Percentiles rank a stretch among this genome's conserved stretches.
phyloP scores from a whole-genome alignment of 805 yeast genomes.

The Ogataea neopini region DNA sequence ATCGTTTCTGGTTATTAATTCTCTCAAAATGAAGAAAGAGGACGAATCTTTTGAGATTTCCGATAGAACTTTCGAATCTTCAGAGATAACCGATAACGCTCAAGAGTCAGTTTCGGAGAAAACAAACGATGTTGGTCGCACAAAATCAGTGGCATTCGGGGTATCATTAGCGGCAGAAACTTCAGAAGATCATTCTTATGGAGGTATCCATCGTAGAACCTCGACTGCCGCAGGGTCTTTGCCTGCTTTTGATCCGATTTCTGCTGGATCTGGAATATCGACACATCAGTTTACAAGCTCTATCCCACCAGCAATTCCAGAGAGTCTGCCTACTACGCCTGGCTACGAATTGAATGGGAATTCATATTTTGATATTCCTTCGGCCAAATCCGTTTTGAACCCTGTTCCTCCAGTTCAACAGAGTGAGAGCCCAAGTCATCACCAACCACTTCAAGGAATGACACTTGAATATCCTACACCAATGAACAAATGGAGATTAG shows the following conservation, averaged over 20 bases:
- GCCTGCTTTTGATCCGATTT: slow-evolving; percentile 1
- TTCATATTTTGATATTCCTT: slow-evolving; percentile 24
- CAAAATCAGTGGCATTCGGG: slow-evolving; percentile 3
- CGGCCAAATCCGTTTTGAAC: slow-evolving; percentile 10
- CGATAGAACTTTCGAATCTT: background rate
- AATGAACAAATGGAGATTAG: slow-evolving; percentile 42
- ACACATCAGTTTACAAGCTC: slow-evolving; percentile 9
- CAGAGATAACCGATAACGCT: background rate
- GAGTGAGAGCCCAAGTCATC: slow-evolving; percentile 1
- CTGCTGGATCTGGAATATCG: background rate
- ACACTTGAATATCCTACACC: slow-evolving; percentile 45
- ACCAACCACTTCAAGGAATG: slow-evolving; percentile 32
- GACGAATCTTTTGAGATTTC: background rate
- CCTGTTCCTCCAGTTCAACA: slow-evolving; percentile 24
- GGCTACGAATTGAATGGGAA: slow-evolving; percentile 35
- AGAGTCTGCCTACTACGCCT: slow-evolving; percentile 44
- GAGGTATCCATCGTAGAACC: slow-evolving; percentile 8
- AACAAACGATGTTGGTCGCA: background rate
- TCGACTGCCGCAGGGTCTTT: slow-evolving; percentile 5
- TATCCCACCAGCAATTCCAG: slow-evolving; percentile 41
- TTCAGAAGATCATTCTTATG: background rate
- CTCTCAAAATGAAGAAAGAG: background rate
- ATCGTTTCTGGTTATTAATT: too few relatives aligned
- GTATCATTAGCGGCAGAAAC: background rate
- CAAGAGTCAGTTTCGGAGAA: background rate